Percentiles rank a stretch among this genome's conserved stretches.
These are phyloP conservation scores for Hanseniaspora uvarum DNA, from an alignment of 1,139 yeast genomes.

Conservation along the genomic window DNA sequence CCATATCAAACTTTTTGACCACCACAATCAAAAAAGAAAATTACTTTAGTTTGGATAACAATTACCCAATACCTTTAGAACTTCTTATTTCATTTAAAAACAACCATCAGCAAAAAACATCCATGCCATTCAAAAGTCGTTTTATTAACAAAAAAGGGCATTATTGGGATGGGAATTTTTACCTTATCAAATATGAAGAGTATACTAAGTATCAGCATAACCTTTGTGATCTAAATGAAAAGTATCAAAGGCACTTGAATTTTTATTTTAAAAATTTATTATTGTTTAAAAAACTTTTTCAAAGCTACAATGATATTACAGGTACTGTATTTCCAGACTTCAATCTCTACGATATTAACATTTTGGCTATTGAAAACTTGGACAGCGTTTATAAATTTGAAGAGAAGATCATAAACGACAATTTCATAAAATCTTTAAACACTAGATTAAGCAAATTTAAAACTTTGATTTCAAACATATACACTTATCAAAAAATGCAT, in stretches of 20 bases:
- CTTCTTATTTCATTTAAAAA: conserved; percentile 1
- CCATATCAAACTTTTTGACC: conserved; percentile 1
- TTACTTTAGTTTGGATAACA: conserved; percentile 1
- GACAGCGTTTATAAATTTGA: background rate
- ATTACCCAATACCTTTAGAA: conserved; percentile 7
- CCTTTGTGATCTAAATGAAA: background rate
- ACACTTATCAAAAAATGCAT: background rate
- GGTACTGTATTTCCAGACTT: background rate
- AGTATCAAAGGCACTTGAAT: background rate
- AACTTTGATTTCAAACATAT: background rate
- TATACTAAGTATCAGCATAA: background rate
- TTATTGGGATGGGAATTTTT: conserved; percentile 15
- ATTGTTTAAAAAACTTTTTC: background rate
- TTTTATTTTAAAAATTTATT: background rate
- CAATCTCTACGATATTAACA: background rate
- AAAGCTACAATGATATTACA: background rate
- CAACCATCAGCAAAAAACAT: background rate
- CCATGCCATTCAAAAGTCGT: background rate
- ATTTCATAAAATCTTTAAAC: background rate
- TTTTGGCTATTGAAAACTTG: conserved; percentile 4
- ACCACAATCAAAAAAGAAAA: background rate
- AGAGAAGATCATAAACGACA: background rate
- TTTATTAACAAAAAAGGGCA: conserved; percentile 3
- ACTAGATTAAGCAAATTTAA: background rate
- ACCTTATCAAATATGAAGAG: background rate